Percentiles rank a stretch among this genome's conserved stretches.
These are phyloP conservation scores for Pseudopyricularia javanii DNA, from an alignment of 2,329 filamentous ascomycete species.

Conservation along the genomic window DNA sequence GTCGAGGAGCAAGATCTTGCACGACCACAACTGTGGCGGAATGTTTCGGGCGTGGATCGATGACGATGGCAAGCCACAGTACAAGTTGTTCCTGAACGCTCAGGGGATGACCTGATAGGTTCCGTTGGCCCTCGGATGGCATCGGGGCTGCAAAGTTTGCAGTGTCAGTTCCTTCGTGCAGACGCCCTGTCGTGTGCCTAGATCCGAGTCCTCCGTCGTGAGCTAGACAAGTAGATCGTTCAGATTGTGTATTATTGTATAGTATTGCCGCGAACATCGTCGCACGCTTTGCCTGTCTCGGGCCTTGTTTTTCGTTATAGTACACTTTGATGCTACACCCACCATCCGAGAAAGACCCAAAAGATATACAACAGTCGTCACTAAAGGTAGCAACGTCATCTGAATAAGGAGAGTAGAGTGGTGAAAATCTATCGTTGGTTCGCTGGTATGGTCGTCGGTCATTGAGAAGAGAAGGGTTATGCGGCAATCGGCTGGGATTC, in stretches of 20 bases:
- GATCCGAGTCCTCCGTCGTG: background rate
- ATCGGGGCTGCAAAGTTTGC: background rate
- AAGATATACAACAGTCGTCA: background rate
- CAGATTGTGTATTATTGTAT: background rate
- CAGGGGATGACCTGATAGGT: background rate
- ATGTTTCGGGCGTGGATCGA: conserved; percentile 78
- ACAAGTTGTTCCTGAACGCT: conserved; percentile 39
- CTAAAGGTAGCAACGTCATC: background rate
- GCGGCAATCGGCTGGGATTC: conserved; percentile 1
- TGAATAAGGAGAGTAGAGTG: background rate
- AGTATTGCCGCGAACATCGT: background rate
- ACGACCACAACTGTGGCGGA: conserved; percentile 75
- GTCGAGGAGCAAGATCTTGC: conserved; percentile 43
- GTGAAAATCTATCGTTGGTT: conserved; percentile 3
- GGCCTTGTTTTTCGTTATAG: background rate
- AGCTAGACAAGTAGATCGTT: background rate
- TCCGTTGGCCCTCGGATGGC: background rate
- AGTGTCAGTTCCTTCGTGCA: background rate
- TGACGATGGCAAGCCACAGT: conserved; percentile 41
- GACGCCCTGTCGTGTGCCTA: background rate
- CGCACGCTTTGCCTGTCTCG: background rate
- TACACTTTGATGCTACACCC: background rate
- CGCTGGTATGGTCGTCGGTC: background rate
- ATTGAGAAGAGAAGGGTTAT: background rate
- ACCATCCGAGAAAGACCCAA: background rate